Conservation (phyloP, 2,329 filamentous ascomycete species). For the Ceratocystis ficicola region DNA sequence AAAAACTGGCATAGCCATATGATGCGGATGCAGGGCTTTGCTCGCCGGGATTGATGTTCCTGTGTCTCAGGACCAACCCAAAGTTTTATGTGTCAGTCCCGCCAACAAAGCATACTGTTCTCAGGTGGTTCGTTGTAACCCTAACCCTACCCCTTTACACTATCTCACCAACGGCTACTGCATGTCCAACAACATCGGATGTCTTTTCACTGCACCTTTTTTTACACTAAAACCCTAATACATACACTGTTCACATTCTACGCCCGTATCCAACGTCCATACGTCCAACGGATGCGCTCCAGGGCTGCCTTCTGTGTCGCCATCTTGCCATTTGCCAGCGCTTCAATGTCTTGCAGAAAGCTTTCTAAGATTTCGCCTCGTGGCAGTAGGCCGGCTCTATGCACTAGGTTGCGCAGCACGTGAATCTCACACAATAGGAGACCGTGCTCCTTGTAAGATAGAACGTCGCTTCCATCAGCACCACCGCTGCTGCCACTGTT, state of each 20-base stretch:
- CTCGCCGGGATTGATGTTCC: too few species aligned
- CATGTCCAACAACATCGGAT: neutral
- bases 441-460: conserved; percentile 88
- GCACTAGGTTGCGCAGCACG: conserved; percentile 58
- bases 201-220: neutral
- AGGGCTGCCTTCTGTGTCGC: conserved; percentile 66
- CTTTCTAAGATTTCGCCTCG: conserved; percentile 66
- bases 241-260: neutral
- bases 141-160: too few species aligned
- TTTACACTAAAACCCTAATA: neutral
- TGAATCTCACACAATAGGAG: conserved; percentile 83
- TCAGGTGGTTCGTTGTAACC: too few species aligned
- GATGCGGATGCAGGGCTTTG: too few species aligned
- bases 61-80: too few species aligned
- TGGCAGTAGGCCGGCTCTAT: conserved; percentile 42
- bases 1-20: too few species aligned
- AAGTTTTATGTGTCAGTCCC: too few species aligned
- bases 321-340: conserved; percentile 72
- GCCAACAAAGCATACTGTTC: too few species aligned
- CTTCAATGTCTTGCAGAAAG: conserved; percentile 77
- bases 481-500: neutral
- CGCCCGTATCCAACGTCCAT: conserved; percentile 56
- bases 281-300: conserved; percentile 80
- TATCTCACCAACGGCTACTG: too few species aligned
- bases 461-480: conserved; percentile 44